Evolutionary conservation across 371 early-diverging fungal genomes (phyloP).

Genomic region (Rhizomucor pusillus): DNA sequence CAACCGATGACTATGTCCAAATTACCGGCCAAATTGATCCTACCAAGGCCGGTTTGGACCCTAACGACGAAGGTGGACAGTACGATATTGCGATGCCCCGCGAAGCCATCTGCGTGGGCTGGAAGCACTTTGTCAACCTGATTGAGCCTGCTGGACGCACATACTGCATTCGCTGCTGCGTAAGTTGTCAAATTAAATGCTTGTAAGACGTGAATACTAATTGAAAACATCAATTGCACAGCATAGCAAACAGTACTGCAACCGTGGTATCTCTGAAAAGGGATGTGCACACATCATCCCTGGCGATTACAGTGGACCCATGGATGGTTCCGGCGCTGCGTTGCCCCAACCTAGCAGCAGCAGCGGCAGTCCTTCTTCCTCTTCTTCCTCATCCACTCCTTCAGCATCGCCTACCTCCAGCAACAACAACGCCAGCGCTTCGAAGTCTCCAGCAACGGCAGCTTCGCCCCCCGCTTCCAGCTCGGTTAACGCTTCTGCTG

Average conservation of each 20-base stretch:
- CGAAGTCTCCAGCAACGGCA: too few species aligned
- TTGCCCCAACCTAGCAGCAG: too few species aligned
- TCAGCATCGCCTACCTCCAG: not conserved
- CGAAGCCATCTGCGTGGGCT: slow-evolving; percentile 52
- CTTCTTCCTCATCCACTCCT: not conserved
- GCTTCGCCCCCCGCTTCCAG: too few species aligned
- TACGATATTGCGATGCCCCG: slow-evolving; percentile 49
- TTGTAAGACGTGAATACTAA: not conserved
- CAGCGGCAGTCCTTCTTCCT: not conserved
- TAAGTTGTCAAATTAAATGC: slow-evolving; percentile 19
- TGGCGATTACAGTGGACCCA: slow-evolving; percentile 52
- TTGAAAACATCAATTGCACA: slow-evolving; percentile 9
- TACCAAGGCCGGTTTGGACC: slow-evolving; percentile 37
- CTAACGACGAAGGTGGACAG: slow-evolving; percentile 57
- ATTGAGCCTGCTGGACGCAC: slow-evolving; percentile 49
- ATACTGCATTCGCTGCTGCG: slow-evolving; percentile 63
- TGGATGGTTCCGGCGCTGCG: slow-evolving; percentile 1
- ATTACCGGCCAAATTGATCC: slow-evolving; percentile 55
- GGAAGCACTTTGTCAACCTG: slow-evolving; percentile 51
- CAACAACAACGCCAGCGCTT: not conserved
- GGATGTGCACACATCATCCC: slow-evolving; percentile 55
- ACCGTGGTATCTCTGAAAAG: slow-evolving; percentile 45
- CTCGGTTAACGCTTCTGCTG: too few species aligned
- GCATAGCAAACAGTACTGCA: slow-evolving; percentile 40
- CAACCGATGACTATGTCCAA: slow-evolving; percentile 47